Base-by-base conservation (phyloP, 163 green algal species). In the Scenedesmus sp. region DNA sequence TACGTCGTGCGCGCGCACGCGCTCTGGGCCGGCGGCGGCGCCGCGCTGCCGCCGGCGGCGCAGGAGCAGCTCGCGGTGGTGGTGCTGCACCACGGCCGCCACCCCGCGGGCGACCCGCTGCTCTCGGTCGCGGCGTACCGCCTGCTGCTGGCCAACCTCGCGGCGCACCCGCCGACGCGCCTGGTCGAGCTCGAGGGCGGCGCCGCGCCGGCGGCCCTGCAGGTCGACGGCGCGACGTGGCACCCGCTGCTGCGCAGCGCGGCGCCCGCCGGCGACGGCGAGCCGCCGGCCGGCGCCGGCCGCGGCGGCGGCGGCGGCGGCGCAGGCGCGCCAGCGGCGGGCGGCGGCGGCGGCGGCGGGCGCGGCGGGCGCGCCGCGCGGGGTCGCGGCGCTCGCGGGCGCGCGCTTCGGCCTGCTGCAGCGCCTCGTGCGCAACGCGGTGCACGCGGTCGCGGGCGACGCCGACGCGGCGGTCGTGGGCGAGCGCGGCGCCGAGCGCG, bases 91-190 rank as follows among this genome's bases (percentile, higher is more conserved):
- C 44, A 67, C 39, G 58, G 44, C 11, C 69, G 66, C 34, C 69
- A 77, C 54, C 53, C 15, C 2, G n/a, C n/a, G n/a, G n/a, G n/a
- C n/a, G 69, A 77, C 39, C 50, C 69, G 7, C 14, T 29, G 18
- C 29, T 77, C 2, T 77, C 69, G 22, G 34, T 56, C 14, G 31
- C 34, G 0, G 69, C 69, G 1, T 67, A 77, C 69, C n/a, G 29
- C 24, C 54, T 77, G 69, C 54, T 77, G 69, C 20, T 48, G 39
- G 17, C 47, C 20, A 77, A 77, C 69, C 69, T 77, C 14, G 4
- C 15, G 15, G n/a, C 28, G n/a, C 69, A 77, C 34, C 69, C 69
- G 14, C 69, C 69, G n/a, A n/a, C n/a, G n/a, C n/a, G n/a, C n/a
- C n/a, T n/a, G n/a, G n/a, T n/a, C n/a, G n/a, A n/a, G n/a, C n/a